Evolutionary conservation across 805 yeast genomes (phyloP), one percentile per base, ranked within the genome.

Genomic region (Candida patagonica): DNA sequence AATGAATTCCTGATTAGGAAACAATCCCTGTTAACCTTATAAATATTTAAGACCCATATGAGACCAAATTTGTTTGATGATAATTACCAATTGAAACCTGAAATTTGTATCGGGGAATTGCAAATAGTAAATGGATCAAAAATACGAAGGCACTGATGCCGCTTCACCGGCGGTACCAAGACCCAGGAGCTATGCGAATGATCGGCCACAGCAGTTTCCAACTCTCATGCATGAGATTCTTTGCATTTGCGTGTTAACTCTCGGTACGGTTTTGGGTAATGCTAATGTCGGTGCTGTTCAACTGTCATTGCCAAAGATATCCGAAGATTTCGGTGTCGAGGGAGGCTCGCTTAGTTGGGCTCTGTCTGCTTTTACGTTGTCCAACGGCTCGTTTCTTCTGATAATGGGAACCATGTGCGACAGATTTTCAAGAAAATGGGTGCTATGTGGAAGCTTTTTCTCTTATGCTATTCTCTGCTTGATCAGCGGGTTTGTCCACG

Each of bases 351-450:
- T 70, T 16, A 63, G 71, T 2, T 70, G 75, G 75, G 55, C 63
- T 13, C 58, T 63, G 6, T 56, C 67, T 6, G 53, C 69, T 13
- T 62, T 67, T 17, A 55, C 56, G 35, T 54, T 70, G 10, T 70
- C 71, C 4, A 61, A 62, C 37, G 74, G 73, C 6, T 55, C 71
- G 2, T 59, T 65, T 31, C 52, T 70, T 22, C 51, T 70, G 15
- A 39, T 70, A 7, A 61, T 67, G 60, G 73, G 74, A 7, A 68
- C 67, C 20, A 45, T 70, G n/a, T 68, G 74, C 1, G 75, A 70
- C 52, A 60, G 64, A 0, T 52, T 70, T 48, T 74, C 74, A n/a
- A 55, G 74, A 23, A 67, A 60, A 40, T 56, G 59, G 15, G 56
- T 68, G 6, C 54, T 70, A 8, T 37, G 67, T 1, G 45, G 53